Evolutionary conservation across 2,329 filamentous ascomycete genomes (phyloP).

Genomic region (Anisogramma anomala): DNA sequence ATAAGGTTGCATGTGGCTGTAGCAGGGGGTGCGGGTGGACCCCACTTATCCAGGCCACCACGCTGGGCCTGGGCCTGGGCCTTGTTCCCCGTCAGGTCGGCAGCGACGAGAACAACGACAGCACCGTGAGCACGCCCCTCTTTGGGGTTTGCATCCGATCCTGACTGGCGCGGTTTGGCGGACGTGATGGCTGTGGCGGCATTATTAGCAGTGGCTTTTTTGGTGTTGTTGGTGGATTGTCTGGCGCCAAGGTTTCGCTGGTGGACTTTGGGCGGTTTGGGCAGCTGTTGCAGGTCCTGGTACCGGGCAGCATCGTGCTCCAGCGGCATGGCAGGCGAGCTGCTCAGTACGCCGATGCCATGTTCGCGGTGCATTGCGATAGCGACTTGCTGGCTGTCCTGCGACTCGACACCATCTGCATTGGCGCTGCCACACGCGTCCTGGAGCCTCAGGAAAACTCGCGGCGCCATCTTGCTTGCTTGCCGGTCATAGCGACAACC

Average conservation of each 20-base stretch:
- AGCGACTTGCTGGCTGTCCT: constrained; percentile 33
- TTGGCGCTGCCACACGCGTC: constrained; percentile 20
- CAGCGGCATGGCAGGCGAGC: constrained; percentile 6
- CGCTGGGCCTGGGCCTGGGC: neutral
- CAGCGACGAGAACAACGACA: no score
- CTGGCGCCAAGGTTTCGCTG: constrained; percentile 1
- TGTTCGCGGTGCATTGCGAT: constrained; percentile 28
- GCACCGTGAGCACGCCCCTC: no score
- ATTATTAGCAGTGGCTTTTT: no score
- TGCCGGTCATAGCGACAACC: constrained; percentile 8
- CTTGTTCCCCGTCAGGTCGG: constrained; percentile 3
- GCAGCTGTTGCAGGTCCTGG: neutral
- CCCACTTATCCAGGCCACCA: neutral
- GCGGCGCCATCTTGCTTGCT: constrained; percentile 9
- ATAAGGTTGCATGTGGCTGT: no score
- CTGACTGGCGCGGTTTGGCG: neutral
- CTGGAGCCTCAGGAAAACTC: constrained; percentile 17
- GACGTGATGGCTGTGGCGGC: neutral
- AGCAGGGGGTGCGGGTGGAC: neutral
- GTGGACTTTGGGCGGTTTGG: constrained; percentile 7
- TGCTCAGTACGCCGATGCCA: constrained; percentile 21
- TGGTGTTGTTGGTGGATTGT: no score
- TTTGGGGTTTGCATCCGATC: neutral
- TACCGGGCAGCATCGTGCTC: neutral
- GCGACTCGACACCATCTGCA: constrained; percentile 27